phyloP scores from a whole-genome alignment of 2,329 filamentous ascomycete genomes.

The Penicillium hesseltinei region DNA sequence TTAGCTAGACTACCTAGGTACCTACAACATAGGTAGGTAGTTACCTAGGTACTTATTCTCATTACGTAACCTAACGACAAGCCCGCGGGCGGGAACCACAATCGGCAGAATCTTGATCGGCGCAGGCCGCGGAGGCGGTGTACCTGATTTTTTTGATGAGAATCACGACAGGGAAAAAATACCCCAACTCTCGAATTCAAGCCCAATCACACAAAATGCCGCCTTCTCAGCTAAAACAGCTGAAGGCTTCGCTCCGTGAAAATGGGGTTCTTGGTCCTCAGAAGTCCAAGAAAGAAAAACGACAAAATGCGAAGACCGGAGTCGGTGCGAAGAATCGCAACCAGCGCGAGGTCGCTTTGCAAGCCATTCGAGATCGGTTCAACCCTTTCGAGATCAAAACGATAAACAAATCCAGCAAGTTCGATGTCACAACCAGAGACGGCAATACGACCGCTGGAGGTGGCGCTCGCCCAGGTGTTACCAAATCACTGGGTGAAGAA shows the following conservation, averaged over 20 bases:
- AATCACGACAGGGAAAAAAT: constrained; percentile 27
- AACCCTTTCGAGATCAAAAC: constrained; percentile 96
- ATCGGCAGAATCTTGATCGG: constrained; percentile 31
- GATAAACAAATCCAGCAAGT: constrained; percentile 74
- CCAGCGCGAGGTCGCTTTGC: constrained; percentile 72
- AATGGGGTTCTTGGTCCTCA: constrained; percentile 88
- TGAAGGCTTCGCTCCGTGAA: constrained; percentile 86
- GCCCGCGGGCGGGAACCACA: too few relatives aligned
- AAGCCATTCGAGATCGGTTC: constrained; percentile 89
- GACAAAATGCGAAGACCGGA: constrained; percentile 66
- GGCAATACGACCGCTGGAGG: constrained; percentile 50
- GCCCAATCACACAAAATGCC: constrained; percentile 61
- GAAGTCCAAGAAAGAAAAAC: constrained; percentile 92
- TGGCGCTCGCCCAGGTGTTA: constrained; percentile 74
- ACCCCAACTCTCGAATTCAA: constrained; percentile 22
- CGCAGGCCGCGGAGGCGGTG: constrained; percentile 35
- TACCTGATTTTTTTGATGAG: constrained; percentile 28
- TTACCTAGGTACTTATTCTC: too few relatives aligned
- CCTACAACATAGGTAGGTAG: too few relatives aligned
- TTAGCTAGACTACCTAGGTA: too few relatives aligned
- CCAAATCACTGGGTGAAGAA: constrained; percentile 84
- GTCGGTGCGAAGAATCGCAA: constrained; percentile 71
- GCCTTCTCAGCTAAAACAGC: constrained; percentile 91
- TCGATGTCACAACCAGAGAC: constrained; percentile 72
- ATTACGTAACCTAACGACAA: too few relatives aligned